phyloP scores from a whole-genome alignment of 768 basidiomycete genomes.

The Rhizopogon rudus region DNA sequence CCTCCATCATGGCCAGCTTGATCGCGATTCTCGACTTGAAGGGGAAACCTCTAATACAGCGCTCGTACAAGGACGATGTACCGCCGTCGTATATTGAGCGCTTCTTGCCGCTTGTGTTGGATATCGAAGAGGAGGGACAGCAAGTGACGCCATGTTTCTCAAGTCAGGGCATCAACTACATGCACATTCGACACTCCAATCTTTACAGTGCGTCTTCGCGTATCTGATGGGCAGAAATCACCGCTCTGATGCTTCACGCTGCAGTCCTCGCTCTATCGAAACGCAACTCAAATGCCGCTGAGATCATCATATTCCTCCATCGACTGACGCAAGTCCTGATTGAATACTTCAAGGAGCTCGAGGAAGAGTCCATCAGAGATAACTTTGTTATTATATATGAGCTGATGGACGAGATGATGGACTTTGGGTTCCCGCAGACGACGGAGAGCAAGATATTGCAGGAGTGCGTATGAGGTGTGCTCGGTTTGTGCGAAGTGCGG shows the following conservation, averaged over 20 bases:
- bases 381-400: constrained; percentile 99
- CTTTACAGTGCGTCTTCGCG: constrained; percentile 70
- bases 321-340: constrained; percentile 87
- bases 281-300: constrained; percentile 92
- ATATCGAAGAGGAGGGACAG: constrained; percentile 96
- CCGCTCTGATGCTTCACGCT: background rate
- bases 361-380: constrained; percentile 98
- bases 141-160: constrained; percentile 97
- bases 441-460: constrained; percentile 99
- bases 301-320: constrained; percentile 95
- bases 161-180: constrained; percentile 92
- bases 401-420: constrained; percentile 99
- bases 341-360: constrained; percentile 99
- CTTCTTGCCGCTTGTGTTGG: constrained; percentile 88
- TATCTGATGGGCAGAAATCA: background rate
- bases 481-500: background rate
- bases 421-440: constrained; percentile 98
- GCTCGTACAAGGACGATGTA: constrained; percentile 96
- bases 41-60: constrained; percentile 95
- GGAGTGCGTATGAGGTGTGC: constrained; percentile 45
- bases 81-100: constrained; percentile 84
- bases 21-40: constrained; percentile 98
- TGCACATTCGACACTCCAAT: constrained; percentile 98
- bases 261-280: constrained; percentile 93
- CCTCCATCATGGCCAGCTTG: constrained; percentile 48